A percentile compares a stretch with the other conserved stretches of the same genome.
Evolutionary conservation across 2,329 filamentous ascomycete genomes (phyloP).

Genomic region (Ophiocordyceps camponoti-floridani): DNA sequence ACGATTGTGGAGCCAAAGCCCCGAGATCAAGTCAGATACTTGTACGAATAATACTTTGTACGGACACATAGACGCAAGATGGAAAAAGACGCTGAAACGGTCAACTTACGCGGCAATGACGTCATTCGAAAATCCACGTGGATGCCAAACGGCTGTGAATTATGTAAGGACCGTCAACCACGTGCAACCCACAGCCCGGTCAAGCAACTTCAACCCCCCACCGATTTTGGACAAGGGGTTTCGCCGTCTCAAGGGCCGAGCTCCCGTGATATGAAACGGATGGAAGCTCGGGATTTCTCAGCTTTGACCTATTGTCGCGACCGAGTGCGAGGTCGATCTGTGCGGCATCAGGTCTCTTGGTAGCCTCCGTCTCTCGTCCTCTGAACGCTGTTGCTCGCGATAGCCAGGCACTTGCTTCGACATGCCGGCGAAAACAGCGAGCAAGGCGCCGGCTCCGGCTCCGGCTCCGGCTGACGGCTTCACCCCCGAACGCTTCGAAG

Average conservation of each 20-base stretch:
- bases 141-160: not conserved
- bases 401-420: not conserved
- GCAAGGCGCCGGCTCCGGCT: slow-evolving; percentile 1
- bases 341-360: not conserved
- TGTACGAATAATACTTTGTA: not conserved
- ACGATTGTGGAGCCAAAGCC: not conserved
- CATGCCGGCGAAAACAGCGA: not conserved
- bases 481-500: slow-evolving; percentile 33
- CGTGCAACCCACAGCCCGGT: not conserved
- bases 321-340: not conserved
- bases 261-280: not conserved
- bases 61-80: not conserved
- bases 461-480: slow-evolving; percentile 13
- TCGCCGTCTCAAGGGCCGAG: not conserved
- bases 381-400: not conserved
- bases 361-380: not conserved
- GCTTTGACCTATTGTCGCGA: not conserved
- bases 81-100: not conserved
- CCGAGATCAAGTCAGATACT: not conserved
- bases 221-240: not conserved
- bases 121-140: not conserved
- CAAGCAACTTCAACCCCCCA: not conserved
- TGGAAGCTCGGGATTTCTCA: not conserved
- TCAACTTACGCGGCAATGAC: not conserved
- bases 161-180: not conserved